phyloP scores from a whole-genome alignment of 352 stramenopile genomes.

The Thraustochytrium sp. region DNA sequence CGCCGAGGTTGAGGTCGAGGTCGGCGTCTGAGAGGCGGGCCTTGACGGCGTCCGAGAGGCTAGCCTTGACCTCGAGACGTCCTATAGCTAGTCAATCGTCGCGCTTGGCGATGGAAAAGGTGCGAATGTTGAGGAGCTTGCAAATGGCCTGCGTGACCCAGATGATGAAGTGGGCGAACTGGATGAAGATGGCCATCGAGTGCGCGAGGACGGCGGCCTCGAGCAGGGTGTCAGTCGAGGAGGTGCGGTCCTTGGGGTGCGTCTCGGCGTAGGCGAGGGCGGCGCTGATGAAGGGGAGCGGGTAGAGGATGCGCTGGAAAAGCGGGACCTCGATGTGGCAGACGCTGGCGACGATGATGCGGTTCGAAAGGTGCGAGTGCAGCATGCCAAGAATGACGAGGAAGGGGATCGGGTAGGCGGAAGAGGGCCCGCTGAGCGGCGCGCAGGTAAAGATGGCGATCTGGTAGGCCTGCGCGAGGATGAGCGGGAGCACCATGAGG shows the following conservation, averaged over 20 bases:
- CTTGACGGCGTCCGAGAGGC: no score
- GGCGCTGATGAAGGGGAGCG: constrained; percentile 2
- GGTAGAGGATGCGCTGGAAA: constrained; percentile 5
- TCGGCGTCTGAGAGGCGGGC: no score
- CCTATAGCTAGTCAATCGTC: neutral
- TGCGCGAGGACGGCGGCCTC: neutral
- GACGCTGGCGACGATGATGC: constrained; percentile 42
- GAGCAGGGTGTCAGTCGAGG: neutral
- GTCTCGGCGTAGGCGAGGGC: neutral
- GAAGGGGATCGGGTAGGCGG: constrained; percentile 26
- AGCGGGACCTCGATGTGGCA: constrained; percentile 37
- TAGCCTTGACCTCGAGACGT: no score
- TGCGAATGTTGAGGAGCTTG: constrained; percentile 25
- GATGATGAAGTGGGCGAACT: constrained; percentile 40
- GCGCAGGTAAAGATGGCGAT: neutral
- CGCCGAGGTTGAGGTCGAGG: no score
- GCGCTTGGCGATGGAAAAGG: constrained; percentile 25
- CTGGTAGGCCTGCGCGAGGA: constrained; percentile 28
- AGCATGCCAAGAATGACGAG: constrained; percentile 33
- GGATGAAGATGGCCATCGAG: neutral
- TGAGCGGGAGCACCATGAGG: neutral
- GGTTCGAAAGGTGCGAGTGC: constrained; percentile 30
- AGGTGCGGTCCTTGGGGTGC: neutral
- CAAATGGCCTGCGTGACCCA: constrained; percentile 20
- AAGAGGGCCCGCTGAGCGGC: neutral